These are phyloP conservation scores for Ustilago nuda DNA, from an alignment of 1,284 basidiomycete species.

Conservation along the genomic window DNA sequence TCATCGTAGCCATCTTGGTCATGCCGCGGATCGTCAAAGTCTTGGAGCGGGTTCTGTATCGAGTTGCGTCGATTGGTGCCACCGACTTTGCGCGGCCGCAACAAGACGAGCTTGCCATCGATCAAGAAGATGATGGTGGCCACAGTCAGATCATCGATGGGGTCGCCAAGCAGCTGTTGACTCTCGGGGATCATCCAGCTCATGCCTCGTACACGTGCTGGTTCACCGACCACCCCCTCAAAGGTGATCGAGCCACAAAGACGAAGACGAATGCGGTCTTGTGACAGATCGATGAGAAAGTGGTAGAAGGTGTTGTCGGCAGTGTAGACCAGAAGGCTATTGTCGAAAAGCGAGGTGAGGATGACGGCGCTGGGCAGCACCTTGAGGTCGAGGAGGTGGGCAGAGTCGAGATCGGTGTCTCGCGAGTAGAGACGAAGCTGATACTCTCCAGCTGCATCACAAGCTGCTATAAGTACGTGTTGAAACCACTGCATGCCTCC, in stretches of 20 bases:
- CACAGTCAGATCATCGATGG: conserved; percentile 88
- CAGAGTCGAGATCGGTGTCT: conserved; percentile 87
- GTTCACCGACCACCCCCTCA: conserved; percentile 86
- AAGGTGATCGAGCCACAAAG: conserved; percentile 96
- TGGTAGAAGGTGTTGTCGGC: conserved; percentile 95
- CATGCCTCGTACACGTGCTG: conserved; percentile 85
- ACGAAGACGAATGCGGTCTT: conserved; percentile 82
- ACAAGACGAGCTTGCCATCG: conserved; percentile 87
- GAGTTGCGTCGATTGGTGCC: conserved; percentile 4
- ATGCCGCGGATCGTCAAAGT: conserved; percentile 30
- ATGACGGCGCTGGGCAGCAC: conserved; percentile 74
- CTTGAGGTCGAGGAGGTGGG: conserved; percentile 86
- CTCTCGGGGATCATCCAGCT: conserved; percentile 96
- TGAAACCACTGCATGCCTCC: conserved; percentile 98
- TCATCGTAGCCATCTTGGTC: conserved; percentile 13
- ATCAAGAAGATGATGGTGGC: conserved; percentile 97
- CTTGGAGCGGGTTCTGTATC: conserved; percentile 11
- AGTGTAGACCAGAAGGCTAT: conserved; percentile 95
- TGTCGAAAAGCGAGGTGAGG: conserved; percentile 83
- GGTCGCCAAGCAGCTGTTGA: conserved; percentile 94
- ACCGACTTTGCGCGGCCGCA: conserved; percentile 72
- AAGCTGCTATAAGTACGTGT: conserved; percentile 88
- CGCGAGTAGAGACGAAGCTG: conserved; percentile 90
- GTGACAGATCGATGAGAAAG: conserved; percentile 88
- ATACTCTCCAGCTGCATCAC: conserved; percentile 71